Percentiles rank a stretch among this genome's conserved stretches.
Conservation (phyloP, 169 alveolate species). For the Cryptosporidium meleagridis region DNA sequence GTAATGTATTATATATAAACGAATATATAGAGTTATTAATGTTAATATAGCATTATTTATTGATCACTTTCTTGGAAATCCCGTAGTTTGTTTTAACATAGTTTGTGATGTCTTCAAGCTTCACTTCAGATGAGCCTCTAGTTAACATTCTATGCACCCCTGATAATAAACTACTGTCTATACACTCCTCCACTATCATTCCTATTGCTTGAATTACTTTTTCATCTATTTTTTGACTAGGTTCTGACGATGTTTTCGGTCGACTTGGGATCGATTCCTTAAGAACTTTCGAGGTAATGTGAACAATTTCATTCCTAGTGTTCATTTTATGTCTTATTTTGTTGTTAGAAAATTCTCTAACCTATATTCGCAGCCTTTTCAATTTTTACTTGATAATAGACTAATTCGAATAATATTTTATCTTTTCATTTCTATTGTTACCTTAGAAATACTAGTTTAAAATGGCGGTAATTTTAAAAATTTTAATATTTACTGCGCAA, state of each 20-base stretch:
- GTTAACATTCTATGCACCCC: conserved; percentile 24
- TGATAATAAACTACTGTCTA: conserved; percentile 9
- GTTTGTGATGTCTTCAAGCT: background rate
- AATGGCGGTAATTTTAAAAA: background rate
- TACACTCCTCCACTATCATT: conserved; percentile 44
- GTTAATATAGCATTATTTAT: background rate
- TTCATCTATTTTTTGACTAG: conserved; percentile 12
- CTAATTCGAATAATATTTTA: background rate
- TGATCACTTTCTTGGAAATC: background rate
- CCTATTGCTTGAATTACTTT: conserved; percentile 37
- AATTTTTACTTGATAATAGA: background rate
- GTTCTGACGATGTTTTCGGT: background rate
- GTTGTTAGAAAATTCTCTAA: background rate
- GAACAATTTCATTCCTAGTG: background rate
- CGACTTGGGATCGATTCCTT: conserved; percentile 8
- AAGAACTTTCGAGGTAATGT: background rate
- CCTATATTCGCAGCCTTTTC: background rate
- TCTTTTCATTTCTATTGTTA: background rate
- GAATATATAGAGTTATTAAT: background rate
- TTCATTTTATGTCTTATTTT: background rate
- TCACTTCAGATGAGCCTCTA: conserved; percentile 11
- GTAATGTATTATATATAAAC: background rate
- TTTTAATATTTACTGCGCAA: background rate
- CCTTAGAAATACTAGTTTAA: background rate
- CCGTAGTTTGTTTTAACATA: conserved; percentile 34